Base-by-base conservation (phyloP, 176 grass and related monocot species). In the Juncus inflexus region DNA sequence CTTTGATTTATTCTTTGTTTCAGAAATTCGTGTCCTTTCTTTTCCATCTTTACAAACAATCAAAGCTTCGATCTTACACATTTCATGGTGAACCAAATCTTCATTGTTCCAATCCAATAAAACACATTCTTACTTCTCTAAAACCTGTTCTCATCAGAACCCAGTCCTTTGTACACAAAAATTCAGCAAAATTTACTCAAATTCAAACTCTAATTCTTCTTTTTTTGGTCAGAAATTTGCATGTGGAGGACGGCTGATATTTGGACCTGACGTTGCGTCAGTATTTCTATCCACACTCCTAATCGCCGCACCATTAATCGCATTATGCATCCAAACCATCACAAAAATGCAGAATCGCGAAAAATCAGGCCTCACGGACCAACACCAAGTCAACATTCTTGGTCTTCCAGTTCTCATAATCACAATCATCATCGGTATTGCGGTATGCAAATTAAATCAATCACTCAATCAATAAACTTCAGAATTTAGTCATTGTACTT, bases 231-330 rank as follows among this genome's bases (percentile, higher is more conserved):
- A 97, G 87, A 97, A 76, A 83, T 97, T 97, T 40, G 78, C 80
- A 2, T 97, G 84, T 57, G 79, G 87, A 60, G 92, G 87, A 55
- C 83, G 84, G 36, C 54, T 97, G 7, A 86, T 97, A 61, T 97
- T 97, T 64, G 92, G 92, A n/a, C 92, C 87, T 2, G 92, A 97
- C 54, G 87, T 60, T 19, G 70, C 81, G 11, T 97, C 87, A 11
- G 64, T 97, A 42, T 75, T 86, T 57, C 74, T 91, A 2, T 81
- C 92, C 3, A 86, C 77, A 1, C 12, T 74, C 65, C 67, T 97
- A 0, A 89, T 97, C n/a, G 60, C 51, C 1, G 67, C 79, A 7
- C 92, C 92, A 14, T 2, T 82, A 49, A 51, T 86, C 3, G 71
- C 74, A 9, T 76, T 91, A 38, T 89, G 87, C 63, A 76, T 67